Base-by-base conservation (phyloP, 2,329 filamentous ascomycete genomes). In the Cladophialophora carrionii region DNA sequence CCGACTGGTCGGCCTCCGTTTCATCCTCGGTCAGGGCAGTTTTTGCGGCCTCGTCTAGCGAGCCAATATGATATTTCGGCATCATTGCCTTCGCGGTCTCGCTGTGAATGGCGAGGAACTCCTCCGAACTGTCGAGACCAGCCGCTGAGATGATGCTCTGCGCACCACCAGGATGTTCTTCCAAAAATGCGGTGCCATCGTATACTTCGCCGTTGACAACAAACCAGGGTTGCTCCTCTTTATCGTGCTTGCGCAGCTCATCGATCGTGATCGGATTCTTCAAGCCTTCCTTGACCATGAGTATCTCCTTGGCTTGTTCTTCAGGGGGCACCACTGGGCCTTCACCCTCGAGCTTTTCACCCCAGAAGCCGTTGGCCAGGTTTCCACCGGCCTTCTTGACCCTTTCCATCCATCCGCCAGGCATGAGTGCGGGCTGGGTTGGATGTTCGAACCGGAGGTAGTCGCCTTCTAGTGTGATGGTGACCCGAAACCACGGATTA, bases 81-180 rank as follows among this genome's bases (percentile, higher is more conserved):
- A 97, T 92, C 92, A 96, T 96, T 20, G 83, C 84, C 78, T 96
- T 96, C 37, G 93, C 93, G 17, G 90, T 96, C 79, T 96, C 92
- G 75, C 90, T 93, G 76, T 96, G 92, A 72, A 97, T 97, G 14
- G 90, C 89, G 79, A 96, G 85, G 75, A 96, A 97, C 71, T 97
- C 93, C 72, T 96, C 93, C 0, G 90, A 90, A 9, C 86, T 86
- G 76, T 97, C 92, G 72, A 90, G 82, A 0, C 88, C 92, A n/a
- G 92, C 92, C 2, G 89, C 91, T 31, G 88, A 88, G 60, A 89
- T 83, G 73, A 97, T 96, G 72, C 91, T 95, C 68, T 90, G 86
- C 2, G 91, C 91, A 57, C 93, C 93, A 58, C 93, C 93, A 0
- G 93, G 93, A 75, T 97, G 93, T 0, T 83, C 89, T 67, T 92